Conservation (phyloP, 768 basidiomycete genomes). For the Auricularia sp. region DNA sequence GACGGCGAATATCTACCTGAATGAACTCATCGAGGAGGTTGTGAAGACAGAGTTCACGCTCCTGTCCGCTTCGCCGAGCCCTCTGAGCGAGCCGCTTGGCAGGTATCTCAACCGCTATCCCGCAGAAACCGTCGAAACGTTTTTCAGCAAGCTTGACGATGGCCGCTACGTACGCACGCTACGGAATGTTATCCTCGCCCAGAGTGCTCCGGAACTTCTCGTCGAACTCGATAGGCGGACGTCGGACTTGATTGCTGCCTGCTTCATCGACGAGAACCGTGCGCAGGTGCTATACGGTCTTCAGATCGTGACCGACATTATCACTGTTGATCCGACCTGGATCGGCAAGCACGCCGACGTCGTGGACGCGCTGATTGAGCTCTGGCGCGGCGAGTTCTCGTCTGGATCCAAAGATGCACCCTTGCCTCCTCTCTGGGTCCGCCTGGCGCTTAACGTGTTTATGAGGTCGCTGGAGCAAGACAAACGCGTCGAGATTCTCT, state of each 20-base stretch:
- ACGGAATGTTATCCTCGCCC: slow-evolving; percentile 71
- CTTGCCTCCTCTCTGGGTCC: slow-evolving; percentile 37
- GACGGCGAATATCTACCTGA: slow-evolving; percentile 85
- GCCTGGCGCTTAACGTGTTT: slow-evolving; percentile 68
- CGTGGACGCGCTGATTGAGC: slow-evolving; percentile 56
- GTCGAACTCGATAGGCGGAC: slow-evolving; percentile 58
- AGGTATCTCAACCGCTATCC: slow-evolving; percentile 89
- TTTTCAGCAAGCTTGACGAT: slow-evolving; percentile 68
- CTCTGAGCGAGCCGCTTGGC: slow-evolving; percentile 87
- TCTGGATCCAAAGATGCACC: background rate
- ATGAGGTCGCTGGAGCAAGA: slow-evolving; percentile 55
- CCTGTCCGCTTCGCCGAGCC: slow-evolving; percentile 81
- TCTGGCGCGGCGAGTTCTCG: slow-evolving; percentile 54
- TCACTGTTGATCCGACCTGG: slow-evolving; percentile 59
- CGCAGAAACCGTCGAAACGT: slow-evolving; percentile 72
- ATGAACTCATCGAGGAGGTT: slow-evolving; percentile 74
- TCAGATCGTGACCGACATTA: slow-evolving; percentile 67
- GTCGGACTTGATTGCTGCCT: slow-evolving; percentile 39
- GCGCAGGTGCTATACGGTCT: slow-evolving; percentile 58
- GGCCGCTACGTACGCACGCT: slow-evolving; percentile 75
- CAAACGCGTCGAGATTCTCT: slow-evolving; percentile 80
- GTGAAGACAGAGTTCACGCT: slow-evolving; percentile 89
- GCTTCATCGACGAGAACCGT: slow-evolving; percentile 41
- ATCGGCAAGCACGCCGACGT: slow-evolving; percentile 55
- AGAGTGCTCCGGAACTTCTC: slow-evolving; percentile 61